Evolutionary conservation across 768 basidiomycete species (phyloP).

Genomic region (Mycena amicta): DNA sequence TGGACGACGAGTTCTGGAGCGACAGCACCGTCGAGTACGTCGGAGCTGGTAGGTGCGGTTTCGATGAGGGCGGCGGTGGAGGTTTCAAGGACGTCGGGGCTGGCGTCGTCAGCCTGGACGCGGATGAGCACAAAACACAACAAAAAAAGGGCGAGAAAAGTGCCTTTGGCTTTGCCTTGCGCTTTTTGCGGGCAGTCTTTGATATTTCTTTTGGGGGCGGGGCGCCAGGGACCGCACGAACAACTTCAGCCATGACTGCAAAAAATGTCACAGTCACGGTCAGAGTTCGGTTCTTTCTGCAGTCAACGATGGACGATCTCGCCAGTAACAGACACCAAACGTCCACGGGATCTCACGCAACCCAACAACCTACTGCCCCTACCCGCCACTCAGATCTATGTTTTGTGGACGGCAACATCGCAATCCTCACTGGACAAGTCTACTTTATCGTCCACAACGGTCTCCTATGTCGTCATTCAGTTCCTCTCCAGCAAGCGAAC

Average conservation of each 20-base stretch:
- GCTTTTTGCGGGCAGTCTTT: slow-evolving; percentile 75
- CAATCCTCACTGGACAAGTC: slow-evolving; percentile 53
- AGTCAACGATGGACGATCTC: background rate
- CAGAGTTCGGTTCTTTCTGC: too few species aligned
- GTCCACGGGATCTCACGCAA: too few species aligned
- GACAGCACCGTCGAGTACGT: slow-evolving; percentile 48
- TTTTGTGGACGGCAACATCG: slow-evolving; percentile 73
- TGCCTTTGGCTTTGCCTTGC: slow-evolving; percentile 50
- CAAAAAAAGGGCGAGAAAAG: background rate
- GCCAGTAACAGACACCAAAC: background rate
- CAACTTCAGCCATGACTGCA: slow-evolving; percentile 38
- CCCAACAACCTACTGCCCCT: slow-evolving; percentile 24
- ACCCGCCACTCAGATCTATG: slow-evolving; percentile 55
- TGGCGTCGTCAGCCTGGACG: slow-evolving; percentile 49
- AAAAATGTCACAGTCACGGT: background rate
- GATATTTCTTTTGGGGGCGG: slow-evolving; percentile 60
- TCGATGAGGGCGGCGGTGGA: slow-evolving; percentile 50
- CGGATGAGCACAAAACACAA: slow-evolving; percentile 29
- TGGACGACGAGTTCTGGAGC: slow-evolving; percentile 50
- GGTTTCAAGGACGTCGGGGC: slow-evolving; percentile 46
- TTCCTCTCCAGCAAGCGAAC: slow-evolving; percentile 46
- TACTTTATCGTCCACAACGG: slow-evolving; percentile 76
- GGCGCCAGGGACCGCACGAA: slow-evolving; percentile 77
- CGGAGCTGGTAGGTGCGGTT: slow-evolving; percentile 48
- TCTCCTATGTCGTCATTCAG: slow-evolving; percentile 65